Base-by-base conservation (phyloP, 768 basidiomycete genomes). In the Hypholoma fasciculare region DNA sequence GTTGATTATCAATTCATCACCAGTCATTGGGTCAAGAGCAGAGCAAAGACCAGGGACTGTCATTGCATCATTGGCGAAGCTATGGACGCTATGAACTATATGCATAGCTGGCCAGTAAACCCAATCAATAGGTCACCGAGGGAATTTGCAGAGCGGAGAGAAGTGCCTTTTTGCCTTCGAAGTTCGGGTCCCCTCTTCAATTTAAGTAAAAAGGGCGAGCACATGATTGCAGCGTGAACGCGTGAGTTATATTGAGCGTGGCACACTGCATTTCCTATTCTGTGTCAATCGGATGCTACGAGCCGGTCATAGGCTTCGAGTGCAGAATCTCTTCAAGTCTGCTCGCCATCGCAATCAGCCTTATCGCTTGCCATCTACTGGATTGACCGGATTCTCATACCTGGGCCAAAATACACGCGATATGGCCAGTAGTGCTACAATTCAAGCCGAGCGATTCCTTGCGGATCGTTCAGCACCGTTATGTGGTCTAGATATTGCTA, bases 391-490 rank as follows among this genome's bases (percentile, higher is more conserved):
- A 46, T 49, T 59, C 50, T 26, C 17, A 6, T 48, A 17, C 26
- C 48, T 39, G 46, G 47, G n/a, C 43, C 34, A 56, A 46, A 46
- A 50, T 48, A 59, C 30, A 46, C 70, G 56, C 54, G 66, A 49
- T 46, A 75, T 75, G 74, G 53, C 69, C 23, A 64, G 56, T 16
- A 58, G 64, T 39, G 63, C 68, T 52, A 68, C 74, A 23, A 65
- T 75, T 27, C 69, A 76, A 38, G 71, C 72, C 47, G 88, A 89
- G 63, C 83, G 84, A 43, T 94, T 88, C 72, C 73, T 90, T 43
- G 88, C 92, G 37, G 92, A 95, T 74, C 78, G 77, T n/a, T 71
- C 78, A 12, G 82, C 90, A n/a, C 93, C 92, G 14, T 73, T 92
- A 54, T 92, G 91, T 70, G 78, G 83, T 55, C 76, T 95, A 52